A percentile compares a stretch with the other conserved stretches of the same genome.
These are phyloP conservation scores for Aspergillus proliferans DNA, from an alignment of 2,329 filamentous ascomycete species.

Conservation along the genomic window DNA sequence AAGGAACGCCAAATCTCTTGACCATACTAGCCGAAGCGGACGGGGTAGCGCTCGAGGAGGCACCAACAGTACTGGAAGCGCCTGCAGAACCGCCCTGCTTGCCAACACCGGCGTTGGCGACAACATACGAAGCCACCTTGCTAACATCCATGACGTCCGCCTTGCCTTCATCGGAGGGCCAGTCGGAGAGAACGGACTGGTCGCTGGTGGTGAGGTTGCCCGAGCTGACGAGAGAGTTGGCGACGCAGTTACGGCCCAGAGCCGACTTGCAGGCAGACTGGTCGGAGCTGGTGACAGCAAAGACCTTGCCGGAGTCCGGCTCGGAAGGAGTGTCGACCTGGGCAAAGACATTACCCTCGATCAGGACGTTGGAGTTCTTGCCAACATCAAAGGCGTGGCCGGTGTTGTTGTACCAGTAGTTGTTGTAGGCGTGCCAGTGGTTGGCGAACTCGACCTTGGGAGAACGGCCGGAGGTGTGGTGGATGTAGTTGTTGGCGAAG, in stretches of 20 bases:
- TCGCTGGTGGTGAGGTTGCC: constrained; percentile 25
- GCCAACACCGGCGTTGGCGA: constrained; percentile 25
- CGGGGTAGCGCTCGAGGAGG: neutral
- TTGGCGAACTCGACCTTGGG: constrained; percentile 52
- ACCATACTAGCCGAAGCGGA: constrained; percentile 6
- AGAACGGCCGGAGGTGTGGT: constrained; percentile 51
- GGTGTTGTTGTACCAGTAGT: constrained; percentile 34
- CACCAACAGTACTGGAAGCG: constrained; percentile 3
- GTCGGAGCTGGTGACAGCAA: constrained; percentile 17
- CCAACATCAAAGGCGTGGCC: constrained; percentile 42
- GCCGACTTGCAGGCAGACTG: constrained; percentile 16
- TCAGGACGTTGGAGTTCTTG: constrained; percentile 22
- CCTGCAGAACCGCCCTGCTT: constrained; percentile 10
- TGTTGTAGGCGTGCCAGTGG: constrained; percentile 46
- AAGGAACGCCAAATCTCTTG: constrained; percentile 4
- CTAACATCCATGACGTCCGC: constrained; percentile 18
- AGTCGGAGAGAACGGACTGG: constrained; percentile 21
- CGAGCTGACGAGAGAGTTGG: constrained; percentile 23
- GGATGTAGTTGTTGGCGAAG: constrained; percentile 55
- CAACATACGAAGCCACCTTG: constrained; percentile 23
- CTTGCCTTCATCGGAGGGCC: constrained; percentile 25
- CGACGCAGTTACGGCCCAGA: constrained; percentile 23
- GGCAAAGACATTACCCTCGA: constrained; percentile 45
- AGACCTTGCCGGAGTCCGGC: constrained; percentile 22
- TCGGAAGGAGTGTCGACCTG: constrained; percentile 34